These are phyloP conservation scores for Penicillium angulare DNA, from an alignment of 495 filamentous ascomycete genomes.

Conservation along the genomic window DNA sequence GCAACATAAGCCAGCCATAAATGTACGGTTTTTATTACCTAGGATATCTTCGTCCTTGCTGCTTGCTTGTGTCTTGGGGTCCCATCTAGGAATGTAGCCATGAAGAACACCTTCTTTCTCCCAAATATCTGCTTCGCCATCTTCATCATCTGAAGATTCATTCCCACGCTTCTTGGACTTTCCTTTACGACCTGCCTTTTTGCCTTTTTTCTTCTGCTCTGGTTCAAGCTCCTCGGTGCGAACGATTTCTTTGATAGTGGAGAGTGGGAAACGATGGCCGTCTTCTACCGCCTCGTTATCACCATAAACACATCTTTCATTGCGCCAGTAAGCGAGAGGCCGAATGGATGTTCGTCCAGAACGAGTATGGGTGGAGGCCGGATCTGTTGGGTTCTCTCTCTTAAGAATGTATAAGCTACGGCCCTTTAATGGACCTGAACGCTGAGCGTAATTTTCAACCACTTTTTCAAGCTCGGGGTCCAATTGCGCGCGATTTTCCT, in stretches of 20 bases:
- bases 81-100: conserved; percentile 58
- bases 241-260: conserved; percentile 70
- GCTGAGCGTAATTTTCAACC: conserved; percentile 43
- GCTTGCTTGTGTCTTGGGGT: conserved; percentile 48
- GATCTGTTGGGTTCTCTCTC: conserved; percentile 58
- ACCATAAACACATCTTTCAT: conserved; percentile 72
- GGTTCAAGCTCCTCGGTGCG: conserved; percentile 64
- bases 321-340: conserved; percentile 84
- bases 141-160: conserved; percentile 45
- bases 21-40: no score
- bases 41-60: conserved; percentile 57
- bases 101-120: conserved; percentile 56
- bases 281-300: conserved; percentile 53
- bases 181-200: conserved; percentile 34
- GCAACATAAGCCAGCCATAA: background rate
- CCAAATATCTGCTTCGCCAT: conserved; percentile 57
- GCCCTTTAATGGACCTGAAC: conserved; percentile 45
- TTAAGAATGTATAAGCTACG: conserved; percentile 71
- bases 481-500: conserved; percentile 16
- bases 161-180: conserved; percentile 36
- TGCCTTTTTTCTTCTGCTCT: conserved; percentile 32
- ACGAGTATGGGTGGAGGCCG: conserved; percentile 49
- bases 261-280: conserved; percentile 55
- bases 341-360: conserved; percentile 60
- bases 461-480: conserved; percentile 40